These are phyloP conservation scores for Micractinium conductrix DNA, from an alignment of 139 green algal genomes.

Conservation along the genomic window DNA sequence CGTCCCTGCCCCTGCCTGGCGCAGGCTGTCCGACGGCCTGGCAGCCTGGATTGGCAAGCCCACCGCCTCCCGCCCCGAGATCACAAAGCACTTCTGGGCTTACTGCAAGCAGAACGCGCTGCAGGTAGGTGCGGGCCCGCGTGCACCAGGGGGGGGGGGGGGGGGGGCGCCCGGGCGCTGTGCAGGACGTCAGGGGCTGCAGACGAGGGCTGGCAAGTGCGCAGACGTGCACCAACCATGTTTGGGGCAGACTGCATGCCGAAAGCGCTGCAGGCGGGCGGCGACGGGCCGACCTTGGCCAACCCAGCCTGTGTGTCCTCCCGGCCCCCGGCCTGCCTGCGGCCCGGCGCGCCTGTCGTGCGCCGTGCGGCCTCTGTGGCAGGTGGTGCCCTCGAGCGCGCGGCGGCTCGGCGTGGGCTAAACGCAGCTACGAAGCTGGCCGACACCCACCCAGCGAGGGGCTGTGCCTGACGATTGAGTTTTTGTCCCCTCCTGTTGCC, in stretches of 20 bases:
- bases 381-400: not conserved
- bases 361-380: too few relatives aligned
- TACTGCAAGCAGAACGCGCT: conserved; percentile 56
- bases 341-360: too few relatives aligned
- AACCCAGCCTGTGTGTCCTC: too few relatives aligned
- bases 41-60: conserved; percentile 50
- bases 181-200: too few relatives aligned
- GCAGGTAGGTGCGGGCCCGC: not conserved
- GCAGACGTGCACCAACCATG: not conserved
- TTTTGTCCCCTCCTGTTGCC: not conserved
- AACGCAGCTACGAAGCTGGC: too few relatives aligned
- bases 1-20: not conserved
- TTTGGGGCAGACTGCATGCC: not conserved
- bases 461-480: too few relatives aligned
- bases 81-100: conserved; percentile 64
- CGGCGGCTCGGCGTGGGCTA: too few relatives aligned
- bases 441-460: too few relatives aligned
- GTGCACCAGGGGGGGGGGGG: too few relatives aligned
- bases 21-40: conserved; percentile 53
- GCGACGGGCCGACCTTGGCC: not conserved
- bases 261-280: not conserved
- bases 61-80: conserved; percentile 48
- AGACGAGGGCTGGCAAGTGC: too few relatives aligned
- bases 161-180: too few relatives aligned
- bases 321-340: too few relatives aligned